Evolutionary conservation across 2,329 filamentous ascomycete genomes (phyloP).

Genomic region (Talaromyces atroroseus): DNA sequence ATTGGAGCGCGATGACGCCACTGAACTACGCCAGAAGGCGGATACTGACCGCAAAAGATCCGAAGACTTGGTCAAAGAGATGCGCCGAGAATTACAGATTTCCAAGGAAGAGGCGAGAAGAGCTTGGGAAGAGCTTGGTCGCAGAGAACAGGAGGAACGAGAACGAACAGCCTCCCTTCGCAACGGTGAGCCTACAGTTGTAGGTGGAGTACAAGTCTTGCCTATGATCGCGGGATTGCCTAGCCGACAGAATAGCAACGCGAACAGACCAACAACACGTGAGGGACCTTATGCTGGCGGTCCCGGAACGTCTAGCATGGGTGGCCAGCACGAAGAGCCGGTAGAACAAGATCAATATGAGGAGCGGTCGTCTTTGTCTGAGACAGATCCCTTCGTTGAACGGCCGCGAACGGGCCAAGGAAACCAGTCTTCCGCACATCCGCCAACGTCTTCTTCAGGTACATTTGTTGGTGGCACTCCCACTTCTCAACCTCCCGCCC

Average conservation of each 20-base stretch:
- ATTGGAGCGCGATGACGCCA: constrained; percentile 61
- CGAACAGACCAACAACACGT: constrained; percentile 40
- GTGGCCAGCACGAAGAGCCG: constrained; percentile 24
- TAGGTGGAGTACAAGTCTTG: constrained; percentile 91
- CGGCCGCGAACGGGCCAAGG: constrained; percentile 18
- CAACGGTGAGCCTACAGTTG: constrained; percentile 78
- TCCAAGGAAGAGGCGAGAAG: constrained; percentile 92
- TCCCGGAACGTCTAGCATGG: constrained; percentile 26
- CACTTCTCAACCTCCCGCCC: constrained; percentile 18
- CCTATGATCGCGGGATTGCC: constrained; percentile 74
- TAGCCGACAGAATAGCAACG: constrained; percentile 48
- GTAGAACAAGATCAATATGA: constrained; percentile 45
- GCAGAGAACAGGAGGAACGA: constrained; percentile 86
- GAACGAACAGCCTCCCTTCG: constrained; percentile 81
- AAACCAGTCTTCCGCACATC: constrained; percentile 29
- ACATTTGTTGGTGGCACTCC: constrained; percentile 22
- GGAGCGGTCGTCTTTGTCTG: constrained; percentile 48
- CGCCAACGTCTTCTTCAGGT: constrained; percentile 25
- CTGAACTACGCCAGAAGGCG: constrained; percentile 60
- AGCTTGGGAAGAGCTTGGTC: constrained; percentile 94
- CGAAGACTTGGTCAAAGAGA: constrained; percentile 76
- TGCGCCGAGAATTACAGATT: constrained; percentile 88
- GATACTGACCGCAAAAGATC: constrained; percentile 64
- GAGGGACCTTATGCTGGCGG: constrained; percentile 41
- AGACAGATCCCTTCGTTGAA: constrained; percentile 60